Evolutionary conservation across 2,329 filamentous ascomycete species (phyloP), one percentile per base, ranked within the genome.

Genomic region (Pyricularia sp.): DNA sequence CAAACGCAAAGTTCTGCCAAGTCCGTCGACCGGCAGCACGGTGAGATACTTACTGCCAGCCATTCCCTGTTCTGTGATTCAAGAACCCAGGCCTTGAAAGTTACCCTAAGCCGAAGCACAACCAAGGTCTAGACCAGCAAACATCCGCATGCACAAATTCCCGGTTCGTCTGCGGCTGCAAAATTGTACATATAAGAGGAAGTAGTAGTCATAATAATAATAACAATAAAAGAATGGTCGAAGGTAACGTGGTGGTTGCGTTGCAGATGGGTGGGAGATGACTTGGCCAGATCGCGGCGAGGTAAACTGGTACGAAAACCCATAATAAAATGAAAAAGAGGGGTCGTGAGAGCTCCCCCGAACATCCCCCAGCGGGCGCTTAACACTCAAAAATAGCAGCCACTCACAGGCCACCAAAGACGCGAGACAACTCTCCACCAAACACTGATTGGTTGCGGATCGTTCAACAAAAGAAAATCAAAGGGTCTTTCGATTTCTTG

Each of bases 321-420:
- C 24, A 33, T 31, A 19, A 61, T 12, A 10, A 24, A 35, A 33
- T 13, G 24, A 8, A n/a, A 24, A 10, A 2, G 60, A 4, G 26
- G 28, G 12, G 60, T 31, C 30, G 33, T 4, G 26, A 24, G 26
- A 44, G 33, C 4, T 16, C 13, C 8, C 33, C 13, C 6, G 13
- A 35, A 12, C 12, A n/a, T 9, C 35, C 35, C 24, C 22, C 2
- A 22, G 9, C 35, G 33, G 40, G 61, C 65, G 65, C 44, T 63
- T 63, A 65, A 65, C 35, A 19, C 44, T 62, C 61, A 60, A 28
- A 55, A 65, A 63, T 65, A 65, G 62, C 33, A 62, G 49, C 64
- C 65, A 65, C n/a, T 44, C 24, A 40, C 12, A 44, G 33, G 31
- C 33, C 33, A 24, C 35, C 35, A 49, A 30, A 44, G 31, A 19